These are phyloP conservation scores for Auriscalpium vulgare DNA, from an alignment of 768 basidiomycete species.

Conservation along the genomic window DNA sequence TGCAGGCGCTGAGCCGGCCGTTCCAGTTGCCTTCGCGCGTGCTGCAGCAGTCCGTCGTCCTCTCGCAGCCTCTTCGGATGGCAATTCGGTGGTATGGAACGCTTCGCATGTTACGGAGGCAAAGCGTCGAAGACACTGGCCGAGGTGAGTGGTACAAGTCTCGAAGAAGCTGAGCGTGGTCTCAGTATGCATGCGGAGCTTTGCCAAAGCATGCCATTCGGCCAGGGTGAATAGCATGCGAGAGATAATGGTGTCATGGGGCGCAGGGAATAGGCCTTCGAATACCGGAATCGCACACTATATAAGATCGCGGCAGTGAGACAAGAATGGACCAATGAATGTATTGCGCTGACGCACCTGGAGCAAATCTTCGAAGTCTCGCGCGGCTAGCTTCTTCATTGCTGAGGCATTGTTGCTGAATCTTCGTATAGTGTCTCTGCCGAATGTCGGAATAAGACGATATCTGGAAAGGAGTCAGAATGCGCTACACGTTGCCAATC, in stretches of 20 bases:
- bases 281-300: slow-evolving; percentile 20
- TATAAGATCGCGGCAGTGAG: neutral
- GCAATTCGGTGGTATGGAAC: slow-evolving; percentile 11
- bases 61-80: slow-evolving; percentile 1
- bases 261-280: slow-evolving; percentile 17
- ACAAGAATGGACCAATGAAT: neutral
- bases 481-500: neutral
- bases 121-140: slow-evolving; percentile 9
- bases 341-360: slow-evolving; percentile 6
- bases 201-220: slow-evolving; percentile 21
- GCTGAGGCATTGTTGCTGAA: slow-evolving; percentile 17
- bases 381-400: slow-evolving; percentile 19
- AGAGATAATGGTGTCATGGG: slow-evolving; percentile 14
- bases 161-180: slow-evolving; percentile 10
- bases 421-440: slow-evolving; percentile 15
- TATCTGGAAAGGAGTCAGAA: slow-evolving; percentile 2
- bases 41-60: neutral
- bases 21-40: neutral
- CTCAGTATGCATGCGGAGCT: slow-evolving; percentile 21
- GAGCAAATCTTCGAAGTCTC: slow-evolving; percentile 23
- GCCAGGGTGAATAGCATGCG: slow-evolving; percentile 17
- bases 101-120: slow-evolving; percentile 5
- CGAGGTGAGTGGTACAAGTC: slow-evolving; percentile 1
- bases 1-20: neutral
- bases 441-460: slow-evolving; percentile 20